Base-by-base conservation (phyloP, 164 flowering plant species). In the Paratinospora sagittata region DNA sequence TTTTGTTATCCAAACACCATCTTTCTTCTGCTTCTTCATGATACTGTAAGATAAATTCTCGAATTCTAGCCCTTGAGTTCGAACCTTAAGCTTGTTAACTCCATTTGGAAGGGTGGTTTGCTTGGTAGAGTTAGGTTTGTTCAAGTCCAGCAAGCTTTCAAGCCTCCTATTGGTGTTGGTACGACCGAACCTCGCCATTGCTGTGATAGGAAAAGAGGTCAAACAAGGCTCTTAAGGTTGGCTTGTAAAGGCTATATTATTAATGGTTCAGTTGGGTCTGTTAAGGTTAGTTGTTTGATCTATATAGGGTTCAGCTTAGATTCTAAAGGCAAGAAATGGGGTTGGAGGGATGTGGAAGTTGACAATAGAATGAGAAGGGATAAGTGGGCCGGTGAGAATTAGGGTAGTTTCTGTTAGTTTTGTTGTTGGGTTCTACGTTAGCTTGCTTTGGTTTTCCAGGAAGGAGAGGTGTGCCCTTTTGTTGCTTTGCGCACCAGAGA, bases 21-120 rank as follows among this genome's bases (percentile, higher is more conserved):
- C 92, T 63, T 90, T 90, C 82, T 88, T 87, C 79, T 74, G 83
- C 71, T 88, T 85, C 84, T 90, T 90, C 74, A 81, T 70, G 27
- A 90, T 83, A 76, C 91, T 88, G 61, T 90, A 88, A 12, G 91
- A 88, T n/a, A 90, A 74, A 73, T 83, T 84, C 24, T 70, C 82
- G 72, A 85, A 90, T 63, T 88, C 92, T 4, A 90, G 88, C 0
- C 96, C 96, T 8, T 80, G 81, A 9, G 90, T 92, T 0, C 79
- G 84, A 66, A 82, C 63, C 79, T n/a, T n/a, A n/a, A n/a, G n/a
- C n/a, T 84, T 82, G 49, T 71, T 74, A 16, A 4, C 58, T 13
- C 58, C 58, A 52, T 52, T 52, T n/a, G 58, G 58, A n/a, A 52
- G 19, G 58, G 34, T 17, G 62, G 23, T n/a, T 33, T 24, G 21